Base-by-base conservation (phyloP, 768 basidiomycete species). In the Candolleomyces aberdarensis region DNA sequence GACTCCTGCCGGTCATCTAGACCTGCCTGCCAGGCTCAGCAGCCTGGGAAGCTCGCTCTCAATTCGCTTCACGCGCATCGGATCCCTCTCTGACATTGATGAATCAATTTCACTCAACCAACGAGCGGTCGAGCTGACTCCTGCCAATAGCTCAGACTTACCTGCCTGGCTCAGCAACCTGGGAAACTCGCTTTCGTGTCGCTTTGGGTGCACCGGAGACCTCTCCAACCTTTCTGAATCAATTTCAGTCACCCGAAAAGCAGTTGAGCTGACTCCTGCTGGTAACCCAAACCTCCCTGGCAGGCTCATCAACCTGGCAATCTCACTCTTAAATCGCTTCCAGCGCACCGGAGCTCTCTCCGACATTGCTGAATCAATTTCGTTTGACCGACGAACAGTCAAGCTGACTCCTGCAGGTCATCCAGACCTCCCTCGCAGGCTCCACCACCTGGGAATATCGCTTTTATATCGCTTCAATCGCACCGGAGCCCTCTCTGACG, bases 41-140 rank as follows among this genome's bases (percentile, higher is more conserved):
- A 39, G 36, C 31, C 57, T 58, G 5, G 57, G 47, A 19, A 39
- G 3, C 31, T 57, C 40, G 10, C n/a, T 40, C 22, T 31, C 20
- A n/a, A n/a, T n/a, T 13, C 62, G 66, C 15, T 67, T 63, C 47
- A 49, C 54, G n/a, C 56, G 22, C 15, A 49, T 47, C 17, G 29
- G 46, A 22, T 4, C 46, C 22, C 29, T 57, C 43, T 11, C 56
- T 3, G 44, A 57, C 29, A 46, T 57, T 5, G 43, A 1, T 7
- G 43, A 26, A 44, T 41, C 43, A 11, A 48, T 57, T n/a, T 9
- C 3, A 15, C 2, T n/a, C n/a, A 19, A 11, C 26, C 47, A 50
- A 19, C 13, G 32, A 40, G 48, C 47, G 1, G 57, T 58, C 2
- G 55, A 55, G 5, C 48, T 58, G 11, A 58, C 57, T 19, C n/a